phyloP scores from a whole-genome alignment of 805 yeast genomes.

The Wickerhamomyces subpelliculosus region DNA sequence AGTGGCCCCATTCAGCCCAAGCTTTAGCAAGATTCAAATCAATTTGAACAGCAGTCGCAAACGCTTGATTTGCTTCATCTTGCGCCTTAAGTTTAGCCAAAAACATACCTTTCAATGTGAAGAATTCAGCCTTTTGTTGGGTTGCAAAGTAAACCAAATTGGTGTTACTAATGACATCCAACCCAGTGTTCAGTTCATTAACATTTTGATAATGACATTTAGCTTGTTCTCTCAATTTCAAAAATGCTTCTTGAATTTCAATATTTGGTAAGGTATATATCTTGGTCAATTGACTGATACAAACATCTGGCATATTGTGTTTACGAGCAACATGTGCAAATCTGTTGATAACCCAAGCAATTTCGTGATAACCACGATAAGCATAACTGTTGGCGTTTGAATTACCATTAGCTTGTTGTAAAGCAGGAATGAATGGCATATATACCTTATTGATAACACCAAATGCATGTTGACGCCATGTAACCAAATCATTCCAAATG shows the following conservation, averaged over 20 bases:
- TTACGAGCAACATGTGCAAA: conserved; percentile 98
- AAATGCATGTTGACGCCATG: conserved; percentile 99
- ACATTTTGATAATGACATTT: conserved; percentile 94
- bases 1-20: conserved; percentile 99
- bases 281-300: conserved; percentile 85
- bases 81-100: conserved; percentile 82
- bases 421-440: conserved; percentile 82
- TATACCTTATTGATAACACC: conserved; percentile 92
- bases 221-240: conserved; percentile 94
- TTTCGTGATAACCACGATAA: conserved; percentile 95
- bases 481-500: conserved; percentile 94
- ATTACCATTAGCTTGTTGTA: conserved; percentile 63
- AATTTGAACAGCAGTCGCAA: conserved; percentile 95
- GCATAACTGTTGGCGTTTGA: conserved; percentile 86
- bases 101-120: conserved; percentile 97
- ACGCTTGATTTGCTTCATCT: conserved; percentile 96
- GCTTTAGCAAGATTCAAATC: conserved; percentile 94
- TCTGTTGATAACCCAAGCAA: conserved; percentile 97
- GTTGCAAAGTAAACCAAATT: conserved; percentile 94
- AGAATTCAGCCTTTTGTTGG: conserved; percentile 96
- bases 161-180: conserved; percentile 95
- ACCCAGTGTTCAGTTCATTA: conserved; percentile 85
- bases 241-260: conserved; percentile 96
- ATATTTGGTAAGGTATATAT: conserved; percentile 94
- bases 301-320: conserved; percentile 95